A percentile compares a stretch with the other conserved stretches of the same genome.
Evolutionary conservation across 2,329 filamentous ascomycete species (phyloP).

Genomic region (Monilinia vaccinii-corymbosi): DNA sequence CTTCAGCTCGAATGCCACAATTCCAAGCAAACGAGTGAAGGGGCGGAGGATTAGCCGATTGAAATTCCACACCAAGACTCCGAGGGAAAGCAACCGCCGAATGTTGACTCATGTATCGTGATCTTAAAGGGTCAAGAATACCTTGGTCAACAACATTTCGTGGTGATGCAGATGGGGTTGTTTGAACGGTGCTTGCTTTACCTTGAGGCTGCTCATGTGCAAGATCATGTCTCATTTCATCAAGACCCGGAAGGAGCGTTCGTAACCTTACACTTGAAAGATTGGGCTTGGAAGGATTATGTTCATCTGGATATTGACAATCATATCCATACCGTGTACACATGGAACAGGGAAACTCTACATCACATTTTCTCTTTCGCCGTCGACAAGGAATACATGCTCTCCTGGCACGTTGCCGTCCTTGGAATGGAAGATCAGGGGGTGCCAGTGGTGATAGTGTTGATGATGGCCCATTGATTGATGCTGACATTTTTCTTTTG

Average conservation of each 20-base stretch:
- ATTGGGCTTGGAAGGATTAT: neutral
- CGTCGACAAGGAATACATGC: conserved; percentile 22
- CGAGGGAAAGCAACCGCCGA: conserved; percentile 29
- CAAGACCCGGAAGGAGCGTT: neutral
- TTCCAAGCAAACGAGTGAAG: conserved; percentile 33
- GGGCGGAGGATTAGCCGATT: conserved; percentile 29
- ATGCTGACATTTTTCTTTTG: neutral
- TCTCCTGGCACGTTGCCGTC: conserved; percentile 18
- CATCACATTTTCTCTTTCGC: conserved; percentile 24
- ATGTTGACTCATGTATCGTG: conserved; percentile 23
- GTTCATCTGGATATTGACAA: conserved; percentile 17
- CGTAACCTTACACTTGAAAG: neutral
- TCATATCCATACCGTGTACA: conserved; percentile 21
- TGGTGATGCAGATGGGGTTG: conserved; percentile 4
- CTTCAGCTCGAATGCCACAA: conserved; percentile 25
- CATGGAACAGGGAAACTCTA: conserved; percentile 20
- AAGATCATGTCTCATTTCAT: neutral
- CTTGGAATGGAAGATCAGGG: conserved; percentile 5
- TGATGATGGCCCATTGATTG: neutral
- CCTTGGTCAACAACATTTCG: conserved; percentile 14
- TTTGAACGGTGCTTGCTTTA: neutral
- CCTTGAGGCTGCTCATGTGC: no score
- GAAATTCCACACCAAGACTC: conserved; percentile 28
- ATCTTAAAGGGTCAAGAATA: conserved; percentile 4
- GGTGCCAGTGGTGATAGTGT: neutral